A percentile compares a stretch with the other conserved stretches of the same genome.
phyloP scores from a whole-genome alignment of 495 filamentous ascomycete species.

The Aspergillus funiculosus region DNA sequence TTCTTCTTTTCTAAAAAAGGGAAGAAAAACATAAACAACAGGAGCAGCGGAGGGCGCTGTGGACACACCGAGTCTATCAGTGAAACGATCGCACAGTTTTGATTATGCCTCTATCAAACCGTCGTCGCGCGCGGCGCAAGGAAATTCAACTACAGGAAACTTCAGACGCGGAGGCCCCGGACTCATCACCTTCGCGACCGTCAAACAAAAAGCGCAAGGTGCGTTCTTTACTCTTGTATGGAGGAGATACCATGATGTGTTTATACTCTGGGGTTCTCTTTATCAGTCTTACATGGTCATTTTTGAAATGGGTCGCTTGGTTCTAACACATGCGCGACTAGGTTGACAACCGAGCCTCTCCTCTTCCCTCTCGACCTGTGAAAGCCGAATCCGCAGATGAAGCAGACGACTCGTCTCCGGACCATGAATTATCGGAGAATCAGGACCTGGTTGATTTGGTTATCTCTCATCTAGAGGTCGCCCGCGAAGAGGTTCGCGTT shows the following conservation, averaged over 20 bases:
- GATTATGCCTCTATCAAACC: slow-evolving; percentile 47
- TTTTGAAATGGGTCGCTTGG: not conserved
- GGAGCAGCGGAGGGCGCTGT: not conserved
- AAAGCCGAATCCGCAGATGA: slow-evolving; percentile 39
- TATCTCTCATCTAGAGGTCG: slow-evolving; percentile 59
- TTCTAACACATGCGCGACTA: slow-evolving; percentile 15
- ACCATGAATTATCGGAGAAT: slow-evolving; percentile 48
- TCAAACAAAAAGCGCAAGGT: slow-evolving; percentile 74
- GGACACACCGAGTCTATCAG: not conserved
- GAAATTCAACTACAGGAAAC: slow-evolving; percentile 45
- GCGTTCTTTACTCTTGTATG: slow-evolving; percentile 19
- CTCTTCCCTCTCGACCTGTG: slow-evolving; percentile 20
- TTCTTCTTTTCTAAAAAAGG: not conserved
- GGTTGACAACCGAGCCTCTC: slow-evolving; percentile 36
- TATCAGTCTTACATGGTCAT: not conserved
- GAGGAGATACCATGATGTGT: not conserved
- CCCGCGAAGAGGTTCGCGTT: slow-evolving; percentile 58
- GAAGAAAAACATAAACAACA: not conserved
- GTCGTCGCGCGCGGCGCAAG: slow-evolving; percentile 48
- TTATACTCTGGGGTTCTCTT: not conserved
- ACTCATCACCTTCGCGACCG: slow-evolving; percentile 67
- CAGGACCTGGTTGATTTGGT: slow-evolving; percentile 69
- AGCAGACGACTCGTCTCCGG: slow-evolving; percentile 41
- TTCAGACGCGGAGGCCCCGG: slow-evolving; percentile 48
- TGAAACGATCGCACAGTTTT: not conserved